Evolutionary conservation across 768 basidiomycete genomes (phyloP).

Genomic region (Inosperma sp.): DNA sequence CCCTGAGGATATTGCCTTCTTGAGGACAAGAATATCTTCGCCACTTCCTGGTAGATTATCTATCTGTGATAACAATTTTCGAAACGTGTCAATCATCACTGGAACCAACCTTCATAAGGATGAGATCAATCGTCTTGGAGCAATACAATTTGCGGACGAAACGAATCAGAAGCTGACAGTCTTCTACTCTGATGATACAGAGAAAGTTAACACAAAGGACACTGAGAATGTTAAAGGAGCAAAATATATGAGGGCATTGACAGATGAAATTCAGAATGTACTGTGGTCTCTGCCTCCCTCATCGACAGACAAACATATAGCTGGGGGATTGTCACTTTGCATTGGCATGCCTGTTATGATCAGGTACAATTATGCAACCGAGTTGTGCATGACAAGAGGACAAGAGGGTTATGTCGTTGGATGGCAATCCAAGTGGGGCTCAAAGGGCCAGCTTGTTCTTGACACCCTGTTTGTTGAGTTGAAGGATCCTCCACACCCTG

Average conservation of each 20-base stretch:
- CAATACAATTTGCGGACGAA: constrained; percentile 28
- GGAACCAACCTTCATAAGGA: too few species aligned
- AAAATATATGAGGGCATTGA: background rate
- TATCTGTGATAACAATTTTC: constrained; percentile 13
- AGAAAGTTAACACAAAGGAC: background rate
- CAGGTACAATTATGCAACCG: too few species aligned
- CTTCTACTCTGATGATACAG: constrained; percentile 29
- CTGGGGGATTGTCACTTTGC: constrained; percentile 29
- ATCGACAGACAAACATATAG: constrained; percentile 17
- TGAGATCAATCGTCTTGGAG: constrained; percentile 25
- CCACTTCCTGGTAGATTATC: constrained; percentile 6
- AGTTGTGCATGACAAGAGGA: too few species aligned
- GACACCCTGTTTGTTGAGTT: constrained; percentile 30
- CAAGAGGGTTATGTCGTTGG: constrained; percentile 27
- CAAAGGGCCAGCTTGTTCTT: constrained; percentile 15
- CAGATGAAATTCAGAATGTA: background rate
- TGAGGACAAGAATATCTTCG: constrained; percentile 16
- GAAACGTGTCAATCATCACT: constrained; percentile 33
- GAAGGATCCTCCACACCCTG: constrained; percentile 18
- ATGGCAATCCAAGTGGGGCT: constrained; percentile 22
- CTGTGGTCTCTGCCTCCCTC: constrained; percentile 7
- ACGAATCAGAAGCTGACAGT: constrained; percentile 18
- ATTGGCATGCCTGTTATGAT: constrained; percentile 31
- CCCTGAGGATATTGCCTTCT: constrained; percentile 24
- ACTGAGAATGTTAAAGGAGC: background rate